These are phyloP conservation scores for Papiliotrema fonsecae DNA, from an alignment of 1,284 basidiomycete genomes.

Conservation along the genomic window DNA sequence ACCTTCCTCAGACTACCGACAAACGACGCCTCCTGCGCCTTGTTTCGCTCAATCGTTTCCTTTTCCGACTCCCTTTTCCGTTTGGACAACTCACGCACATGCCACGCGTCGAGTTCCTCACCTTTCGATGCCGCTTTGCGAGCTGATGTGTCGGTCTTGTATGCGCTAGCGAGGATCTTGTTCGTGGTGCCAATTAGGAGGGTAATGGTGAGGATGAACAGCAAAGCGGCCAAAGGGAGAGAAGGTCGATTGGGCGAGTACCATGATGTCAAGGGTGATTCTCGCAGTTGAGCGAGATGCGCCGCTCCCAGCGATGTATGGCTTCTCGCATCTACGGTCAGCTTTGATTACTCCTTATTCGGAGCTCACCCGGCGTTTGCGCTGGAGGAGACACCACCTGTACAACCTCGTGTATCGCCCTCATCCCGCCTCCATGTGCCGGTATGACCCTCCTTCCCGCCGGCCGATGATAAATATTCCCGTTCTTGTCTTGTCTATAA, in stretches of 20 bases:
- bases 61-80: constrained; percentile 7
- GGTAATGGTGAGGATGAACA: constrained; percentile 6
- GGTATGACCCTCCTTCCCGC: neutral
- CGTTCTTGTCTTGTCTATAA: neutral
- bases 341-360: neutral
- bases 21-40: constrained; percentile 11
- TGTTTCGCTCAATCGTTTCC: constrained; percentile 11
- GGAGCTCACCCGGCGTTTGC: neutral
- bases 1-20: constrained; percentile 10
- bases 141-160: constrained; percentile 14
- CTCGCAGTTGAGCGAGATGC: constrained; percentile 8
- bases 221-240: constrained; percentile 10
- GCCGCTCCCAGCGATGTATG: neutral
- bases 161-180: constrained; percentile 16
- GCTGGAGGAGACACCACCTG: neutral
- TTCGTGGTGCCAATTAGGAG: constrained; percentile 15
- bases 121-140: neutral
- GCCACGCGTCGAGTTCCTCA: constrained; percentile 9
- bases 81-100: constrained; percentile 10
- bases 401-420: neutral
- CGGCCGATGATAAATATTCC: neutral
- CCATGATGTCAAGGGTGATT: constrained; percentile 6
- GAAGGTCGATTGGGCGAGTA: constrained; percentile 16
- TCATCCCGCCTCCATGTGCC: neutral
- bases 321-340: neutral